Evolutionary conservation across 2,329 filamentous ascomycete genomes (phyloP), one percentile per base, ranked within the genome.

Genomic region (Fusarium pseudoanthophilum): DNA sequence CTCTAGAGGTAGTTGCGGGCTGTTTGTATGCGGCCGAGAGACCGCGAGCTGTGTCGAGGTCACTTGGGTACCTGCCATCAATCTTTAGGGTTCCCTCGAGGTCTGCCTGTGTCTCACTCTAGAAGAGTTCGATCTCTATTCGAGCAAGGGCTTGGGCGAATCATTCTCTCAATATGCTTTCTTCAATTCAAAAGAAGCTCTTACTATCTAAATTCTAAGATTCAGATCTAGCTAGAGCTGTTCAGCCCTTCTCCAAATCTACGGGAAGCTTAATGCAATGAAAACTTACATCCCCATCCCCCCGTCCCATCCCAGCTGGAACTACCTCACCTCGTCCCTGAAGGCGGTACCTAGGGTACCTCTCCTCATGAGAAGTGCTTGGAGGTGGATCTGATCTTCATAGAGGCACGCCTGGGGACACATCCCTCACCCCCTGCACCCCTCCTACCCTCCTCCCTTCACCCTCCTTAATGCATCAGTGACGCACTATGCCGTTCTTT

Each of bases 401-500:
- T 64, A 48, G 4, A 18, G 7, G 11, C 34, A 67, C 51, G 37
- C 51, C 65, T 51, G 40, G 34, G 46, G 58, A 30, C 34, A 21
- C 7, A 4, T 4, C 15, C 4, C 5, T 13, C 48, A 60, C 34
- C 10, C 64, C 65, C 43, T 55, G 48, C 65, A n/a, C 59, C 65
- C 55, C 67, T 46, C 24, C 24, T 20, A 26, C 18, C n/a, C 42
- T 57, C 30, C 34, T 52, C 39, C 36, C 26, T 39, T 36, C 37
- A n/a, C 53, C 37, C 49, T 57, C 67, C 57, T 64, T 42, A 57
- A 65, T 70, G 66, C 60, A 60, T 28, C 60, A 56, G 60, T 70
- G 67, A 69, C 67, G 67, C 67, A 70, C 67, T 26, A 51, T 69
- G 39, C 52, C 53, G 46, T 69, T 49, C 53, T 57, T 60, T 63